A percentile compares a stretch with the other conserved stretches of the same genome.
Evolutionary conservation across 1,139 yeast genomes (phyloP).

Genomic region (Nakaseomyces nivariensis): DNA sequence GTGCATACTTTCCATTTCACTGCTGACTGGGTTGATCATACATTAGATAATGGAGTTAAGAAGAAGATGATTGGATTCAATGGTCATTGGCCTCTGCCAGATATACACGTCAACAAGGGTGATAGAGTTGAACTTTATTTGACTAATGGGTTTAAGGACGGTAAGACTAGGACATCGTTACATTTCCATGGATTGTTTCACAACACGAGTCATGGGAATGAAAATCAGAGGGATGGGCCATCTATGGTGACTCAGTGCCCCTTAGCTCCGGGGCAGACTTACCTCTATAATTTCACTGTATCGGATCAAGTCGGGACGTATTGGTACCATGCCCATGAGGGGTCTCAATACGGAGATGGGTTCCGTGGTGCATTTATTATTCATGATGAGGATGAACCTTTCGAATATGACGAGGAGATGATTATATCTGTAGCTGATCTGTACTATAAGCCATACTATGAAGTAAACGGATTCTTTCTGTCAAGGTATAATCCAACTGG

Average conservation of each 20-base stretch:
- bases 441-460: constrained; percentile 45
- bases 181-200: constrained; percentile 75
- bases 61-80: constrained; percentile 56
- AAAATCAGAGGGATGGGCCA: constrained; percentile 68
- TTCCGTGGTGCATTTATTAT: constrained; percentile 62
- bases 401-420: constrained; percentile 54
- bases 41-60: constrained; percentile 46
- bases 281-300: constrained; percentile 54
- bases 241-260: constrained; percentile 73
- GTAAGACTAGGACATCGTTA: constrained; percentile 38
- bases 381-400: constrained; percentile 46
- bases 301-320: constrained; percentile 60
- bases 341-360: constrained; percentile 71
- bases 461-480: constrained; percentile 40
- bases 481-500: constrained; percentile 69
- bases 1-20: constrained; percentile 45
- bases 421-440: constrained; percentile 49
- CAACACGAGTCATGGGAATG: constrained; percentile 34
- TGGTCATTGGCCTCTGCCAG: constrained; percentile 67
- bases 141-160: constrained; percentile 45
- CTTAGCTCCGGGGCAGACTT: constrained; percentile 54
- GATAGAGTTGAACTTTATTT: constrained; percentile 52
- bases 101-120: constrained; percentile 50
- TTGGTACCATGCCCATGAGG: constrained; percentile 80
- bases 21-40: constrained; percentile 43